Conservation (phyloP, 108 stramenopile genomes). For the Nitzschia sp. region DNA sequence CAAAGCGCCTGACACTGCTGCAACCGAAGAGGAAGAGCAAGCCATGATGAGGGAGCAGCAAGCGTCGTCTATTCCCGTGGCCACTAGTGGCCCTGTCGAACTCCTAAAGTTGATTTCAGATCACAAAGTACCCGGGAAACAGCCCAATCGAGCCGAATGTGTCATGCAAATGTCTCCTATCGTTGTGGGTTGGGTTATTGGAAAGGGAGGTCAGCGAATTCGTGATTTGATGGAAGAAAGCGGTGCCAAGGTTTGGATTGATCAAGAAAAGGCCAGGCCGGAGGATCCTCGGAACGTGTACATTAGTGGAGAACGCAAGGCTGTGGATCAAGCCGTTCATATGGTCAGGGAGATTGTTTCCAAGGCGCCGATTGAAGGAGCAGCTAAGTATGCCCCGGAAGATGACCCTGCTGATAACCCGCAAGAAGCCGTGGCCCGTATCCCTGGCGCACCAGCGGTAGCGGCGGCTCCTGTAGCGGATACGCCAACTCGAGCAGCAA, state of each 20-base stretch:
- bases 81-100: not conserved
- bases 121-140: not conserved
- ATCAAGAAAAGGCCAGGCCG: conserved; percentile 81
- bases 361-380: conserved; percentile 63
- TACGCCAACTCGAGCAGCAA: not conserved
- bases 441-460: not conserved
- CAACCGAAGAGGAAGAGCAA: conserved; percentile 31
- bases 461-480: not conserved
- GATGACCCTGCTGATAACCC: not conserved
- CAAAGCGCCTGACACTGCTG: conserved; percentile 25
- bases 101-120: conserved; percentile 29
- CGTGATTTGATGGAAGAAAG: conserved; percentile 91
- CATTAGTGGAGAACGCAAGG: conserved; percentile 76
- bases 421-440: not conserved
- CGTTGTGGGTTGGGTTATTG: conserved; percentile 91
- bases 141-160: conserved; percentile 24
- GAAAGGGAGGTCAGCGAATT: conserved; percentile 85
- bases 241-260: conserved; percentile 91
- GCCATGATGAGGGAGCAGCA: not conserved
- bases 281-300: conserved; percentile 81
- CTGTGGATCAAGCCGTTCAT: conserved; percentile 71
- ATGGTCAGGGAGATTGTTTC: conserved; percentile 79
- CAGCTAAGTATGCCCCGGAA: conserved; percentile 22
- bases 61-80: not conserved
- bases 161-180: conserved; percentile 45